Evolutionary conservation across 768 basidiomycete species (phyloP).

Genomic region (Lepiota brunneoincarnata): DNA sequence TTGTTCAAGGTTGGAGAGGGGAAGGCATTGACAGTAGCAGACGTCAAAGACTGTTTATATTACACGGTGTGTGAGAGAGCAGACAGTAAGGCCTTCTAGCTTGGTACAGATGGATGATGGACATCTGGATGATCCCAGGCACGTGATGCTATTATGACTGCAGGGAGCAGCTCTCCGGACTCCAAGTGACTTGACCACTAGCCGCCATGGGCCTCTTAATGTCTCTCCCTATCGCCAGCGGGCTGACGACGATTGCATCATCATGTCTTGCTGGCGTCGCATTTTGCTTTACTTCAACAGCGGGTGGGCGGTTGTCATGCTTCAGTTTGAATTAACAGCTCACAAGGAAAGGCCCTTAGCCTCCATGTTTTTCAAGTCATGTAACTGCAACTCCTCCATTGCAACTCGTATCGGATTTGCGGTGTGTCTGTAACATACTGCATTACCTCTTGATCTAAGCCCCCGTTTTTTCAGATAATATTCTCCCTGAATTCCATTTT

Average conservation of each 20-base stretch:
- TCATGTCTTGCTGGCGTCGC: slow-evolving; percentile 83
- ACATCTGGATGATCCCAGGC: background rate
- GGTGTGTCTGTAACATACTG: background rate
- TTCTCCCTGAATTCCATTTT: slow-evolving; percentile 94
- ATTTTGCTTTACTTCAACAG: slow-evolving; percentile 85
- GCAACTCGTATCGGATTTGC: slow-evolving; percentile 83
- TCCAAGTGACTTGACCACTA: too few relatives aligned
- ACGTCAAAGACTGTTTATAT: background rate
- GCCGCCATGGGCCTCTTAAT: slow-evolving; percentile 67
- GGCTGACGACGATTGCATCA: slow-evolving; percentile 67
- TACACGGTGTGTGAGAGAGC: background rate
- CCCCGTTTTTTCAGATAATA: slow-evolving; percentile 66
- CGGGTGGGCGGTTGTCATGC: slow-evolving; percentile 49
- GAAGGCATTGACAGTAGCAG: background rate
- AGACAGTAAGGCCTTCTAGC: background rate
- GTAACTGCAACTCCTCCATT: slow-evolving; percentile 98
- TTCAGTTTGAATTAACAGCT: slow-evolving; percentile 3
- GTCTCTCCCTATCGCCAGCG: slow-evolving; percentile 70
- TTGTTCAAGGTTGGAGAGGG: background rate
- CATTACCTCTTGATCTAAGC: background rate
- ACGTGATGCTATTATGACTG: slow-evolving; percentile 5
- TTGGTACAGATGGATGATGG: background rate
- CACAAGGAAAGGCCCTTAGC: slow-evolving; percentile 46
- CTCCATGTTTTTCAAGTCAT: slow-evolving; percentile 96
- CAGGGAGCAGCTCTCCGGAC: background rate